phyloP scores from a whole-genome alignment of 1,139 yeast species.

The Spathaspora sp. region DNA sequence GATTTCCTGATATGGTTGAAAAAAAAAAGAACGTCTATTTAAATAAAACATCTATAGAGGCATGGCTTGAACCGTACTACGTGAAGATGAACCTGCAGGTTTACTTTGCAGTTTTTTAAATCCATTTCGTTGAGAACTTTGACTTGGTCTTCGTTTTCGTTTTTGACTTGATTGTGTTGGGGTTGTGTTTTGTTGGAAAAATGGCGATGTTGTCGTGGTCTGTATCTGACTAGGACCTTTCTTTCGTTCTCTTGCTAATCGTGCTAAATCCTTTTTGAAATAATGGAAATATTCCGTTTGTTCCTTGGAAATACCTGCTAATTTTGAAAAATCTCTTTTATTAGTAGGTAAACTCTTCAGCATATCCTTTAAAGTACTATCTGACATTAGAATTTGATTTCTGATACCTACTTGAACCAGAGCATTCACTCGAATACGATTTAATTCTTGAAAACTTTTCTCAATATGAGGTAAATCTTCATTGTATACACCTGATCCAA shows the following conservation, averaged over 20 bases:
- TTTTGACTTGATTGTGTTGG: neutral
- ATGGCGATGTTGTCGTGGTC: constrained; percentile 12
- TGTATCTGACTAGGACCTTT: constrained; percentile 9
- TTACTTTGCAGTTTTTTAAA: neutral
- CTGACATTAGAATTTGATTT: constrained; percentile 46
- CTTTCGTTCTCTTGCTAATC: constrained; percentile 34
- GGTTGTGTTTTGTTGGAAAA: constrained; percentile 8
- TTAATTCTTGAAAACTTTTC: constrained; percentile 41
- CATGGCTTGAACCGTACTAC: neutral
- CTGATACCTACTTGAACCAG: constrained; percentile 42
- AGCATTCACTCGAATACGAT: constrained; percentile 42
- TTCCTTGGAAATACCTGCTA: constrained; percentile 39
- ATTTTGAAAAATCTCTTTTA: constrained; percentile 46
- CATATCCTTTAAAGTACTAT: constrained; percentile 52
- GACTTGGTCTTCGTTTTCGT: neutral
- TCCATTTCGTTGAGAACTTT: neutral
- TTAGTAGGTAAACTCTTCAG: constrained; percentile 55
- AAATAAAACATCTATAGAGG: neutral
- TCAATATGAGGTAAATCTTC: constrained; percentile 29
- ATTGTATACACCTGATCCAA: constrained; percentile 14
- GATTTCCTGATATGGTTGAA: neutral
- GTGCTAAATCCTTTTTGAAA: constrained; percentile 45
- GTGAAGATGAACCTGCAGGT: neutral
- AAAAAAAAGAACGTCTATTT: neutral
- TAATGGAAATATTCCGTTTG: constrained; percentile 45